Base-by-base conservation (phyloP, 2,329 filamentous ascomycete species). In the Fusarium duplospermum region DNA sequence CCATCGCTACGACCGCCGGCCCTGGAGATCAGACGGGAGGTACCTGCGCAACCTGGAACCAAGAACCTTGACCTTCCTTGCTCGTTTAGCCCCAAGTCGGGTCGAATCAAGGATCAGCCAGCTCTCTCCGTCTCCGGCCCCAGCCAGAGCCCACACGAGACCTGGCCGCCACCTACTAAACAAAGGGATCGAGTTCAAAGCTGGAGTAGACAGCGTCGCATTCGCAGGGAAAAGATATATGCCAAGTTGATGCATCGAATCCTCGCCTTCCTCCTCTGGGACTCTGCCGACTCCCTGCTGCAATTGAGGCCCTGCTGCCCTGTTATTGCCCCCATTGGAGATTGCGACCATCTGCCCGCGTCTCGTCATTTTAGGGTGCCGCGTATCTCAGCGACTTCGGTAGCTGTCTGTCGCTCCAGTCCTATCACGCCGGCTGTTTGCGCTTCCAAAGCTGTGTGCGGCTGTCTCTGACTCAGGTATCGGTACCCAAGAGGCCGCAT, bases 121-220 rank as follows among this genome's bases (percentile, higher is more conserved):
- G 72, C 72, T 74, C 75, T 75, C 75, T 71, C 68, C 66, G 57
- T 69, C 68, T 71, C 72, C 73, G 61, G 72, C 57, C 70, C 54
- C 71, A 72, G 71, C 67, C 50, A 71, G 62, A 76, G 65, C 65
- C 75, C 75, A 77, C 75, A 71, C 71, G 45, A 77, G 73, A 31
- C 47, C 54, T 31, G 52, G 31, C 35, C 6, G 52, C 22, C 75
- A 77, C 73, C 67, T 54, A 20, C 47, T 76, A 75, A 73, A 67
- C 64, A 75, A 72, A 47, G 35, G 69, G 67, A 72, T 75, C 59
- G 24, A 52, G 31, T 68, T 63, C 66, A 62, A 66, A 64, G 71
- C 69, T 74, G 73, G 71, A 76, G 71, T 76, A 60, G 47, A 20
- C 52, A 64, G 66, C 69, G 72, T 74, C 72, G 70, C 75, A 77